These are phyloP conservation scores for Nannochloris sp. DNA, from an alignment of 139 green algal genomes.

Conservation along the genomic window DNA sequence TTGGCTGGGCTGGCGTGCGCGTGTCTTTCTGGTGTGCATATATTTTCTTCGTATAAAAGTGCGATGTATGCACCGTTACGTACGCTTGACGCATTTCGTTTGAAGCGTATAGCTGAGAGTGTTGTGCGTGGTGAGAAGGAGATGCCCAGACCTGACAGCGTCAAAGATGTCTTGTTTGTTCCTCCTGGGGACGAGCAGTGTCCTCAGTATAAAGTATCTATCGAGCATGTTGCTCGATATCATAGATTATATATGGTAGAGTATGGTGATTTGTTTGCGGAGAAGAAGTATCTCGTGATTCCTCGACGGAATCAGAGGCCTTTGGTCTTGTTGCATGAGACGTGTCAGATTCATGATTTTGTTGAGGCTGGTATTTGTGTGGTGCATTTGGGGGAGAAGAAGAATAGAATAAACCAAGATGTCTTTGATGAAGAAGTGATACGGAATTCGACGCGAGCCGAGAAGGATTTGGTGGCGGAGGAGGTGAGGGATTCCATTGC, in stretches of 20 bases:
- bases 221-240: background rate
- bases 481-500: no score
- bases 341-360: background rate
- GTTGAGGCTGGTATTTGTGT: background rate
- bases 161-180: background rate
- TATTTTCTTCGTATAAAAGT: slow-evolving; percentile 9
- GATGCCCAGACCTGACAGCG: background rate
- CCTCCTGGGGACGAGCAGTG: background rate
- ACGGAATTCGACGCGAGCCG: no score
- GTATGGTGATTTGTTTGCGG: background rate
- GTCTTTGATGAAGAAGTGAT: no score
- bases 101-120: background rate
- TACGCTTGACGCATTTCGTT: slow-evolving; percentile 49
- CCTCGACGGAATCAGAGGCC: background rate
- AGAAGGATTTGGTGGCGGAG: no score
- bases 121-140: background rate
- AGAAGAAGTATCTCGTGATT: slow-evolving; percentile 1
- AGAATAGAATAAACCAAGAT: no score
- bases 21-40: slow-evolving; percentile 21
- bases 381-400: background rate
- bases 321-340: background rate
- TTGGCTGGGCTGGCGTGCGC: slow-evolving; percentile 15
- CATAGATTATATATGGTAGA: background rate
- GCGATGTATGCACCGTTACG: slow-evolving; percentile 40
- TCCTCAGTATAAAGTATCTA: background rate